Conservation (phyloP, 1,284 basidiomycete genomes). For the Papiliotrema laurentii region DNA sequence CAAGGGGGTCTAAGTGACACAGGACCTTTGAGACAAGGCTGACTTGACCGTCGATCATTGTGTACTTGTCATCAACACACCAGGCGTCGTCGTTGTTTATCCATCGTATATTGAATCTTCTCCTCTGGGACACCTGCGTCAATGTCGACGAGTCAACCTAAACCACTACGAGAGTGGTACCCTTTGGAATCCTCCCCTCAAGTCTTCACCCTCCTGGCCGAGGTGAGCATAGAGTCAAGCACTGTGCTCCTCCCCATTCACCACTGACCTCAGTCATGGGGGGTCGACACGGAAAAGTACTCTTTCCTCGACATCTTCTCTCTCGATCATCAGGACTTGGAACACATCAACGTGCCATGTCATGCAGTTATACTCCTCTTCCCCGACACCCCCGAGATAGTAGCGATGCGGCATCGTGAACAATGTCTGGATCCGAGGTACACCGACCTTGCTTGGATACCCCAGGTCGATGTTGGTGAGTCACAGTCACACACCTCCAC, state of each 20-base stretch:
- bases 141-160: neutral
- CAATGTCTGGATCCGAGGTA: conserved; percentile 1
- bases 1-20: too few relatives aligned
- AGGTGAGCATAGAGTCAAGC: conserved; percentile 3
- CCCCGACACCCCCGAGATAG: conserved; percentile 30
- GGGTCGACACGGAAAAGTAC: conserved; percentile 40
- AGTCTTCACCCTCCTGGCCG: conserved; percentile 14
- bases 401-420: conserved; percentile 9
- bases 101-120: too few relatives aligned
- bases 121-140: too few relatives aligned
- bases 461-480: conserved; percentile 15
- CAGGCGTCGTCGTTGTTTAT: too few relatives aligned
- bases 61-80: too few relatives aligned
- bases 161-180: conserved; percentile 12
- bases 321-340: conserved; percentile 51
- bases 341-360: conserved; percentile 50
- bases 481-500: conserved; percentile 2
- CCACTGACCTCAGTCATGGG: conserved; percentile 18
- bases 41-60: too few relatives aligned
- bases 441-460: conserved; percentile 19
- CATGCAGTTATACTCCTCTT: conserved; percentile 52
- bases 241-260: neutral
- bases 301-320: conserved; percentile 53
- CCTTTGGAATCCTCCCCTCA: conserved; percentile 17
- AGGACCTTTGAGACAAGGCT: too few relatives aligned